Conservation (phyloP, 495 filamentous ascomycete species). For the Alectoria sarmentosa region DNA sequence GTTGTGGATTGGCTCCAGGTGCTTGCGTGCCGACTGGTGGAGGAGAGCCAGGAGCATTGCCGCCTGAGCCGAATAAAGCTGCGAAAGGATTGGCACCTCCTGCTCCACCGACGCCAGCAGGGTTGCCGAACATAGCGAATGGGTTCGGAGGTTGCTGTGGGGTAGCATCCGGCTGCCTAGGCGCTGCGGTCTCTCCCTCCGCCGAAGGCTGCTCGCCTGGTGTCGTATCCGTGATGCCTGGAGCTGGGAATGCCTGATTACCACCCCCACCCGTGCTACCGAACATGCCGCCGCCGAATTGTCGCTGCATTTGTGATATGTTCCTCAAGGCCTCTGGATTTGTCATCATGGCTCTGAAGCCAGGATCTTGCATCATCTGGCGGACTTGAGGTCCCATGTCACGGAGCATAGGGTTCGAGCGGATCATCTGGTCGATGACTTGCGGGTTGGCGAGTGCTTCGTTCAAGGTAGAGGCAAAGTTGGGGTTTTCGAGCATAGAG, state of each 20-base stretch:
- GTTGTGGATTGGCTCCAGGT: constrained; percentile 23
- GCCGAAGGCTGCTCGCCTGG: constrained; percentile 30
- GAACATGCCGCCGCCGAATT: constrained; percentile 52
- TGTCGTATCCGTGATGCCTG: constrained; percentile 75
- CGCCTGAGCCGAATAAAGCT: constrained; percentile 51
- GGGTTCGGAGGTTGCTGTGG: constrained; percentile 28
- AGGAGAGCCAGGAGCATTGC: constrained; percentile 28
- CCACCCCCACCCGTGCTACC: constrained; percentile 37
- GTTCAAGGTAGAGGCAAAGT: constrained; percentile 75
- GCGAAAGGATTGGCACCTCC: constrained; percentile 63
- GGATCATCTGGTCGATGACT: constrained; percentile 87
- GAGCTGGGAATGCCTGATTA: constrained; percentile 65
- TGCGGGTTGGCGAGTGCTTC: constrained; percentile 90
- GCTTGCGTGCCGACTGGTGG: constrained; percentile 9
- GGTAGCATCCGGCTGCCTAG: constrained; percentile 34
- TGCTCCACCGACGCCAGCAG: constrained; percentile 22
- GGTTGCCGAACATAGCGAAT: constrained; percentile 31
- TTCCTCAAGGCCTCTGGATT: constrained; percentile 76
- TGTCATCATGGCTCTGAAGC: constrained; percentile 92
- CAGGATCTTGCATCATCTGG: constrained; percentile 75
- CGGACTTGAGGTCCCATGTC: constrained; percentile 74
- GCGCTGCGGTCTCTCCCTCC: constrained; percentile 30
- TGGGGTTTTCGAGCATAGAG: constrained; percentile 78
- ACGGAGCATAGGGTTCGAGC: constrained; percentile 79
- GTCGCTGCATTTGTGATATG: constrained; percentile 70